These are phyloP conservation scores for Talaromyces trachyspermus DNA, from an alignment of 495 filamentous ascomycete species.

Conservation along the genomic window DNA sequence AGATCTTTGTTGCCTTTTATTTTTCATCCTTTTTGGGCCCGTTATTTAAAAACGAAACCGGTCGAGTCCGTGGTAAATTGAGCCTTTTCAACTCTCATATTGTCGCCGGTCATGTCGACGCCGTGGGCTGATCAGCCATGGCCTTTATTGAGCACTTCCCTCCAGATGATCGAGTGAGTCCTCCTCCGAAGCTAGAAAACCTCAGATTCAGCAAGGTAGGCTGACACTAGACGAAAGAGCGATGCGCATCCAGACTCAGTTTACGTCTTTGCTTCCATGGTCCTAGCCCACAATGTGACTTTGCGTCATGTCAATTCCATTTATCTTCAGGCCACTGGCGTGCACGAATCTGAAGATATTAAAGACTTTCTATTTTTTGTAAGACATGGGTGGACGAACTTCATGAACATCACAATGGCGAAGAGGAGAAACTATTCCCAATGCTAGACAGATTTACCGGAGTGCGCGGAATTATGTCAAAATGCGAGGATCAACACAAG, in stretches of 20 bases:
- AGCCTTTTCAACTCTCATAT: not conserved
- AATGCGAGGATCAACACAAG: constrained; percentile 38
- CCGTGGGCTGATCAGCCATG: constrained; percentile 2
- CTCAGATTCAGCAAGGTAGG: not conserved
- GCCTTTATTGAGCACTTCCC: not conserved
- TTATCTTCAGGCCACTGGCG: constrained; percentile 41
- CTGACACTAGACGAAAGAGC: not conserved
- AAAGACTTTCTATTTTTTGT: constrained; percentile 12
- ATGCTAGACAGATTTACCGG: constrained; percentile 29
- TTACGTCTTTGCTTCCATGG: constrained; percentile 49
- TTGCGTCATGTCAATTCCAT: constrained; percentile 54
- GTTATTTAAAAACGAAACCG: not conserved
- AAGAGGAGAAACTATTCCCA: constrained; percentile 39
- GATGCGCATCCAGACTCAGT: not conserved
- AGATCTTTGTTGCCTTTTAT: not conserved
- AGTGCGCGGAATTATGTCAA: constrained; percentile 33
- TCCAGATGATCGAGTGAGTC: not conserved
- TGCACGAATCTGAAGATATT: constrained; percentile 28
- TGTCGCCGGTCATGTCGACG: not conserved
- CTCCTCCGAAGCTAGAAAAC: not conserved
- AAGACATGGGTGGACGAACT: constrained; percentile 16
- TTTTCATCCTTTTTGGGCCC: not conserved
- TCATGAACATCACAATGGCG: constrained; percentile 34
- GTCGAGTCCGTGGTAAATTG: not conserved
- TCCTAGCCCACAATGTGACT: constrained; percentile 51